A percentile compares a stretch with the other conserved stretches of the same genome.
These are phyloP conservation scores for Kurtzmaniella quercitrusa DNA, from an alignment of 1,139 yeast genomes.

Conservation along the genomic window DNA sequence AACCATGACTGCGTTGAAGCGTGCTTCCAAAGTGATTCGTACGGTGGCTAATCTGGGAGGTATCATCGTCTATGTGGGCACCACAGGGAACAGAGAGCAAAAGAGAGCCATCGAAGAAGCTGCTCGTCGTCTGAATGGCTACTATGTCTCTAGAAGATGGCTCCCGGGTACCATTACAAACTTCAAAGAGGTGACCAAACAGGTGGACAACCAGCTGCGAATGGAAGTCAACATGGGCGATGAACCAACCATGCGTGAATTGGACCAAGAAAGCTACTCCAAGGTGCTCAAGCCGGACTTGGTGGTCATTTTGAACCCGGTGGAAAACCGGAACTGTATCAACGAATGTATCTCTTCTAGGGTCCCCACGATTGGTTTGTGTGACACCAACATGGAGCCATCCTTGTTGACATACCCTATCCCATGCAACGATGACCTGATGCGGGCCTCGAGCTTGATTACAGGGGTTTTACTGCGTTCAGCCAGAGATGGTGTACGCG, in stretches of 20 bases:
- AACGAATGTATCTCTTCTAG: conserved; percentile 78
- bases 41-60: conserved; percentile 87
- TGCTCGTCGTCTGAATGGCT: conserved; percentile 73
- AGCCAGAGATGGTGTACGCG: conserved; percentile 70
- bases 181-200: conserved; percentile 70
- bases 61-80: conserved; percentile 76
- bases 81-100: conserved; percentile 66
- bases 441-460: conserved; percentile 73
- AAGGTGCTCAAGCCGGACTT: conserved; percentile 78
- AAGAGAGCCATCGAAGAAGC: conserved; percentile 73
- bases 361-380: conserved; percentile 89
- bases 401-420: conserved; percentile 86
- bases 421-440: conserved; percentile 94
- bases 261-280: conserved; percentile 41
- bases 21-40: conserved; percentile 76
- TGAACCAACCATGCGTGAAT: conserved; percentile 51
- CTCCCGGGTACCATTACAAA: conserved; percentile 93
- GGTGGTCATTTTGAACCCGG: conserved; percentile 81
- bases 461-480: conserved; percentile 82
- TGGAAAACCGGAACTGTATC: conserved; percentile 77
- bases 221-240: conserved; percentile 39
- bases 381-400: conserved; percentile 93
- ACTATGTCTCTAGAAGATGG: conserved; percentile 84
- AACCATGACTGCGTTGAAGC: conserved; percentile 68
- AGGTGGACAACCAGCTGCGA: conserved; percentile 61